Evolutionary conservation across 768 basidiomycete genomes (phyloP).

Genomic region (Hypsizygus marmoreus): DNA sequence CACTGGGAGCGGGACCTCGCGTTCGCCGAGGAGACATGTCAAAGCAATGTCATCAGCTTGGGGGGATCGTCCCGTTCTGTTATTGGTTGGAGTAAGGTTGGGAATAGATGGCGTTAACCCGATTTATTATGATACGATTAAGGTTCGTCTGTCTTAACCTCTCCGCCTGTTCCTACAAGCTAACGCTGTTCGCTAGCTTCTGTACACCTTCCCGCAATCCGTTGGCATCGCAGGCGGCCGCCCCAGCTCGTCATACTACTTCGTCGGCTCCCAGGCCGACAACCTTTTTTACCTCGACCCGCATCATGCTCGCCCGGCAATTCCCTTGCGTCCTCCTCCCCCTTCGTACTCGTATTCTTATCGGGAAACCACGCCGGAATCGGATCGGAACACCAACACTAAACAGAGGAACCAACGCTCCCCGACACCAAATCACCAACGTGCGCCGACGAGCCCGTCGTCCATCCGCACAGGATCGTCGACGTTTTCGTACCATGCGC

Average conservation of each 20-base stretch:
- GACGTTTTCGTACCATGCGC: constrained; percentile 52
- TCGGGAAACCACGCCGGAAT: constrained; percentile 21
- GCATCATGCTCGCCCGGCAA: constrained; percentile 74
- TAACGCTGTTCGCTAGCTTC: constrained; percentile 44
- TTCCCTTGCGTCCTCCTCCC: constrained; percentile 61
- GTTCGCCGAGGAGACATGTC: constrained; percentile 29
- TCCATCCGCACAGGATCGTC: constrained; percentile 58
- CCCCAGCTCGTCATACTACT: constrained; percentile 97
- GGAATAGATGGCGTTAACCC: constrained; percentile 95
- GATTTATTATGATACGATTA: constrained; percentile 83
- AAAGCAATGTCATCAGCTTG: constrained; percentile 41
- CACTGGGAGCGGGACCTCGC: constrained; percentile 24
- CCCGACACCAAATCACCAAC: constrained; percentile 29
- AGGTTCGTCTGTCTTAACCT: constrained; percentile 31
- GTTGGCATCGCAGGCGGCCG: constrained; percentile 97
- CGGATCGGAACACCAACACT: constrained; percentile 20
- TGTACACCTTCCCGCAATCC: constrained; percentile 93
- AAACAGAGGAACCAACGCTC: constrained; percentile 14
- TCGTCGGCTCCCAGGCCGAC: constrained; percentile 90
- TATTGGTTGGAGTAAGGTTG: constrained; percentile 83
- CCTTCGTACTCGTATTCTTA: constrained; percentile 14
- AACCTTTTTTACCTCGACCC: constrained; percentile 84
- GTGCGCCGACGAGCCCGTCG: constrained; percentile 50
- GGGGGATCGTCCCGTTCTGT: constrained; percentile 84
- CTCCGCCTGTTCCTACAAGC: not conserved